Evolutionary conservation across 495 filamentous ascomycete species (phyloP).

Genomic region (Aspergillus ostianus): DNA sequence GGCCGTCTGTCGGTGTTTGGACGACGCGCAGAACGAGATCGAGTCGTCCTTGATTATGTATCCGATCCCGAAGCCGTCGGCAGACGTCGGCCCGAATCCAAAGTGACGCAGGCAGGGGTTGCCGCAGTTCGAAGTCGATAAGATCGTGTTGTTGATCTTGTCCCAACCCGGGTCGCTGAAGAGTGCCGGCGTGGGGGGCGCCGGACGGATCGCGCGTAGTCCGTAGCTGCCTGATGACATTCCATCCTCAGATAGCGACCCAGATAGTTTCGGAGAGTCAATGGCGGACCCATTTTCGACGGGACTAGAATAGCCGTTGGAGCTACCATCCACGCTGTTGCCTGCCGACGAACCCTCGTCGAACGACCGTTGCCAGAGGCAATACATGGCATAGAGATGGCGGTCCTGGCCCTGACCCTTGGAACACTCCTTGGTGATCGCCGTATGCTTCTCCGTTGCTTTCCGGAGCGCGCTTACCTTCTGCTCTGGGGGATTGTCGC

Average conservation of each 20-base stretch:
- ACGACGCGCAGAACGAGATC: slow-evolving; percentile 87
- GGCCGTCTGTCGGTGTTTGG: slow-evolving; percentile 89
- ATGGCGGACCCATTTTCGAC: slow-evolving; percentile 45
- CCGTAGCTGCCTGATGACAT: slow-evolving; percentile 32
- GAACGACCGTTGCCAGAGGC: slow-evolving; percentile 87
- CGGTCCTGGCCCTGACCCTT: slow-evolving; percentile 92
- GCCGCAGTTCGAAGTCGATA: slow-evolving; percentile 97
- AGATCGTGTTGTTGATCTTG: slow-evolving; percentile 88
- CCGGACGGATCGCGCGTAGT: slow-evolving; percentile 30
- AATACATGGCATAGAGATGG: slow-evolving; percentile 92
- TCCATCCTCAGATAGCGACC: slow-evolving; percentile 51
- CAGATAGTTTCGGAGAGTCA: slow-evolving; percentile 53
- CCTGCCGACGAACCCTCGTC: slow-evolving; percentile 63
- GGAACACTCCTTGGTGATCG: slow-evolving; percentile 79
- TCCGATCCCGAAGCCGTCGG: slow-evolving; percentile 94
- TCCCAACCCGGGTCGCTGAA: slow-evolving; percentile 93
- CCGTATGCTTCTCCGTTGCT: slow-evolving; percentile 78
- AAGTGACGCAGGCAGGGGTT: slow-evolving; percentile 97
- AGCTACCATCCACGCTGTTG: slow-evolving; percentile 56
- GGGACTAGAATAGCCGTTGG: slow-evolving; percentile 55
- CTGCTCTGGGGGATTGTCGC: slow-evolving; percentile 72
- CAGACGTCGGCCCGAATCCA: slow-evolving; percentile 92
- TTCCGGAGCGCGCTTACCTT: slow-evolving; percentile 84
- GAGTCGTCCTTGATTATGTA: slow-evolving; percentile 98
- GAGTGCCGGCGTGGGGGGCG: slow-evolving; percentile 64